These are phyloP conservation scores for Carallia pectinifolia DNA, from an alignment of 345 rosid species.

Conservation along the genomic window DNA sequence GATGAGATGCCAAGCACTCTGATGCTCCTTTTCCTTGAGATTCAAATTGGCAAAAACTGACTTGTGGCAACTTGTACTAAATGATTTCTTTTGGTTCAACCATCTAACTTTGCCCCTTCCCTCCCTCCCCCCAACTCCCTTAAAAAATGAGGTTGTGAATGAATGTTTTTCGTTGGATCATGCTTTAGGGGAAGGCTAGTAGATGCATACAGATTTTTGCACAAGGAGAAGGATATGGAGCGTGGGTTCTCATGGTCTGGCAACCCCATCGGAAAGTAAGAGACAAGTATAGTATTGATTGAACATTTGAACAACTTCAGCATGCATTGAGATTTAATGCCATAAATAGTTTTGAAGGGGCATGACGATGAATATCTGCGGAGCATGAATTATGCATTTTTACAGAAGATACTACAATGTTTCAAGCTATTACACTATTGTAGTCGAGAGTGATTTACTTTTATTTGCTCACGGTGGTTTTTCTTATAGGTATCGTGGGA, in stretches of 20 bases:
- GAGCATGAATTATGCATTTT: neutral
- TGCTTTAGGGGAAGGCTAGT: slow-evolving; percentile 74
- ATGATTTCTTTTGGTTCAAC: neutral
- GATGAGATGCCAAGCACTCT: slow-evolving; percentile 2
- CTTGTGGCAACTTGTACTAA: neutral
- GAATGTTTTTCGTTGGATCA: slow-evolving; percentile 7
- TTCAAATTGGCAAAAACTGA: neutral
- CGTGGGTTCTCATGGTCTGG: slow-evolving; percentile 97
- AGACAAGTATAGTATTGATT: neutral
- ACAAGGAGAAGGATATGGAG: slow-evolving; percentile 85
- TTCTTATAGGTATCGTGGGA: slow-evolving; percentile 73
- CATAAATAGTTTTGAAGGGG: neutral
- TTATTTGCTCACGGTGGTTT: slow-evolving; percentile 7
- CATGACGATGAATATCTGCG: neutral
- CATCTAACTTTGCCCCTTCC: too few relatives aligned
- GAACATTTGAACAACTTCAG: neutral
- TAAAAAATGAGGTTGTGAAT: neutral
- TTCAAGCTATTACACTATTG: neutral
- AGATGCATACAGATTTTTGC: slow-evolving; percentile 80
- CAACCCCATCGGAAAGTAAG: slow-evolving; percentile 88
- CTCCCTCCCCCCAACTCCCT: too few relatives aligned
- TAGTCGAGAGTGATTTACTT: neutral
- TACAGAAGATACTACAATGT: too few relatives aligned
- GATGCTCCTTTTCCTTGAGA: slow-evolving; percentile 1
- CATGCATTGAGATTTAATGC: neutral